Evolutionary conservation across 148 eudicot species (phyloP).

Genomic region (Linanthus parryae): DNA sequence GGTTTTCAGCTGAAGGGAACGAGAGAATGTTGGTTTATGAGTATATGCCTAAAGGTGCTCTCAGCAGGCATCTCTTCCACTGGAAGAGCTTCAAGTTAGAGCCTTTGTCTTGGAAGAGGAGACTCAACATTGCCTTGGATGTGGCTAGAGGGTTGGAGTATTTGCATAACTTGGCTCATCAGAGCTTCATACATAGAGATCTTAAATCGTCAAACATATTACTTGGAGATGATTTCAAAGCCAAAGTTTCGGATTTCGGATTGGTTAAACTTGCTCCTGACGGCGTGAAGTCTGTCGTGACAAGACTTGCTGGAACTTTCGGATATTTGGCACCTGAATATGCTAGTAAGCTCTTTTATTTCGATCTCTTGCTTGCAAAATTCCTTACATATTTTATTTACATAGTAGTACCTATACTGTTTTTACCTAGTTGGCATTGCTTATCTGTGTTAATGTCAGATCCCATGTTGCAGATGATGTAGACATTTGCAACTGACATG

Average conservation of each 20-base stretch:
- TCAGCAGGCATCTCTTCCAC: conserved; percentile 87
- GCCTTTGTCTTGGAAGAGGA: conserved; percentile 90
- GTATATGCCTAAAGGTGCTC: conserved; percentile 97
- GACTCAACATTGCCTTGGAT: conserved; percentile 95
- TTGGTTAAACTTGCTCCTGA: conserved; percentile 96
- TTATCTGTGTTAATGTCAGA: too few relatives aligned
- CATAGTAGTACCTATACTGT: too few relatives aligned
- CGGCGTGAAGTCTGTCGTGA: conserved; percentile 79
- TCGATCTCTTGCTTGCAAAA: conserved; percentile 4
- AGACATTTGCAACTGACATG: too few relatives aligned
- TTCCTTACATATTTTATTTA: too few relatives aligned
- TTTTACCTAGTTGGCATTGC: too few relatives aligned
- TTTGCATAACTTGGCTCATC: conserved; percentile 84
- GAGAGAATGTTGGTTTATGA: conserved; percentile 93
- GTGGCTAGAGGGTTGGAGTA: conserved; percentile 97
- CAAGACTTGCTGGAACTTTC: conserved; percentile 95
- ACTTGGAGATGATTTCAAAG: conserved; percentile 90
- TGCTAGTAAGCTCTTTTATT: conserved; percentile 66
- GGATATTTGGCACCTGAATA: conserved; percentile 99
- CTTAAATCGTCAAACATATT: conserved; percentile 91
- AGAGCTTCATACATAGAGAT: conserved; percentile 93
- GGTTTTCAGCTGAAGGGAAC: conserved; percentile 60
- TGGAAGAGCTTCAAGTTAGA: conserved; percentile 74
- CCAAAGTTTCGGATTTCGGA: conserved; percentile 94
- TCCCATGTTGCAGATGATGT: too few relatives aligned